A percentile compares a stretch with the other conserved stretches of the same genome.
Evolutionary conservation across 768 basidiomycete genomes (phyloP).

Genomic region (Russula griseocarnosa): DNA sequence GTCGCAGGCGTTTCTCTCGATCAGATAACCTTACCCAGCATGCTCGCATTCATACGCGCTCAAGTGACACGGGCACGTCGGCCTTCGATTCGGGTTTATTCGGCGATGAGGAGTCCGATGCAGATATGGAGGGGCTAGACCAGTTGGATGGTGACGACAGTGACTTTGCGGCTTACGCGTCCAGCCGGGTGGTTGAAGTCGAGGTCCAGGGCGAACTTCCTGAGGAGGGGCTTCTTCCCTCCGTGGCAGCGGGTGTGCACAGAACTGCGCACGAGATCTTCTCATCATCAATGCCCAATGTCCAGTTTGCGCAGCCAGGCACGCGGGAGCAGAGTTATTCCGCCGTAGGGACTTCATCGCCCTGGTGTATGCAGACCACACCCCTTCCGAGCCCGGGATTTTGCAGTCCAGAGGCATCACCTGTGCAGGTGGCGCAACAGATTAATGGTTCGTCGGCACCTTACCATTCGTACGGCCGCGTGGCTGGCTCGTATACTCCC

Average conservation of each 20-base stretch:
- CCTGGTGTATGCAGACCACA: slow-evolving; percentile 18
- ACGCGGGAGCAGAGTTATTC: slow-evolving; percentile 20
- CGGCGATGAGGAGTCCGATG: slow-evolving; percentile 33
- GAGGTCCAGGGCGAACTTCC: slow-evolving; percentile 27
- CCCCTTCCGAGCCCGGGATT: slow-evolving; percentile 22
- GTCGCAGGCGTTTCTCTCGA: slow-evolving; percentile 79
- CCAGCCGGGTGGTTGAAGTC: slow-evolving; percentile 31
- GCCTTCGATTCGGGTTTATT: slow-evolving; percentile 8
- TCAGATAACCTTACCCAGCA: slow-evolving; percentile 90
- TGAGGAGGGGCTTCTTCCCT: slow-evolving; percentile 24
- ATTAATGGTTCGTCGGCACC: slow-evolving; percentile 23
- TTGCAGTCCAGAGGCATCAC: slow-evolving; percentile 24
- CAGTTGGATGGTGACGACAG: slow-evolving; percentile 35
- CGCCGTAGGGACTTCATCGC: slow-evolving; percentile 20
- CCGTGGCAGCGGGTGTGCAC: slow-evolving; percentile 2
- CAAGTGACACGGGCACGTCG: slow-evolving; percentile 32
- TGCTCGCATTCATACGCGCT: slow-evolving; percentile 67
- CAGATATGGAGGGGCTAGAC: slow-evolving; percentile 37
- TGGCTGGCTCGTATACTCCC: slow-evolving; percentile 42
- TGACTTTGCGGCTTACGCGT: slow-evolving; percentile 22
- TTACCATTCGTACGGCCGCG: slow-evolving; percentile 15
- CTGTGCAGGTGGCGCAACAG: slow-evolving; percentile 21
- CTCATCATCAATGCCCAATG: slow-evolving; percentile 17
- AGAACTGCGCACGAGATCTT: slow-evolving; percentile 6
- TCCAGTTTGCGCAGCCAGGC: slow-evolving; percentile 22